Base-by-base conservation (phyloP, 1,284 basidiomycete genomes). In the Sparassis latifolia region DNA sequence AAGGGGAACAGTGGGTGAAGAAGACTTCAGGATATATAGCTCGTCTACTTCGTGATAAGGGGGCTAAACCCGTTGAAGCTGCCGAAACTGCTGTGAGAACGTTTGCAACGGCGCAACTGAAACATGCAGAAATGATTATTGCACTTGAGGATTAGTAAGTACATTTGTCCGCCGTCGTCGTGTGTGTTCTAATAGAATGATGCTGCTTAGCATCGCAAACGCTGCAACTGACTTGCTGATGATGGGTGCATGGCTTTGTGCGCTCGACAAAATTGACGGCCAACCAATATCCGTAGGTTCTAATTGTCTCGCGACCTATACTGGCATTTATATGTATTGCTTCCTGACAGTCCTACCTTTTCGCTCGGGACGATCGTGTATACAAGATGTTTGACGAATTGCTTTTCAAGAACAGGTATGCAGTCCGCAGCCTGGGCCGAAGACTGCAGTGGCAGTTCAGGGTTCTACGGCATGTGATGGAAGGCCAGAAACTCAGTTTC, bases 61-160 rank as follows among this genome's bases (percentile, higher is more conserved):
- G 85, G 83, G 20, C 20, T 3, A 76, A 80, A 60, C 89, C 89
- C 9, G 88, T 91, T 0, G 64, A 73, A 33, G 75, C 78, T 5
- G 87, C 89, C 6, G 77, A 79, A 37, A 70, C 74, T 29, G 79
- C 80, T 10, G 83, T 92, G 5, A 72, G 85, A 54, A 82, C 78
- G 52, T 91, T 92, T 64, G 83, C 87, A 1, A 90, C 88, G 0
- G 81, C 75, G 56, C 84, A 88, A 54, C 69, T 92, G 6, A 86
- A 84, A 6, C 86, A 84, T 58, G 86, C 86, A 2, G 79, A 83
- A 38, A 68, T 81, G 39, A 89, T 92, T 52, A 86, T 88, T 3
- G 73, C 85, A 0, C 68, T 91, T 30, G 89, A 91, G 60, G 89
- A 92, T 60, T 92, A 92, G 88, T 91, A 62, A 62, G 84, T 64